phyloP scores from a whole-genome alignment of 139 green algal species.

The Chlamydomonas incerta region DNA sequence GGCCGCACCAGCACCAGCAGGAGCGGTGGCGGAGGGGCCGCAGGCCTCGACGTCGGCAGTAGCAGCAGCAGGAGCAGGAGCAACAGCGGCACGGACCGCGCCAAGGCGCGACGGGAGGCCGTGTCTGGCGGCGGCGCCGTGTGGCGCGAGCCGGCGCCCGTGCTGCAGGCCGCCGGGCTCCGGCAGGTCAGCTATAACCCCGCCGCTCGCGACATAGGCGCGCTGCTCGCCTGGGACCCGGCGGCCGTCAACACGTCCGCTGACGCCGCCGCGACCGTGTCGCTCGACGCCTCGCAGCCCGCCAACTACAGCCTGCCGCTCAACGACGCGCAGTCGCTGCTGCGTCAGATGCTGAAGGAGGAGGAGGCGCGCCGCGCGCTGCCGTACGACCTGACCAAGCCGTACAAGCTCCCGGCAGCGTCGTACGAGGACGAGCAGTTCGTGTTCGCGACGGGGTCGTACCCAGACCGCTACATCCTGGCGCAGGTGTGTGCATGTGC shows the following conservation, averaged over 20 bases:
- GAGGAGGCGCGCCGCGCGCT: background rate
- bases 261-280: background rate
- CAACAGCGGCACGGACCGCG: background rate
- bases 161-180: background rate
- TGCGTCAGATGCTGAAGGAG: background rate
- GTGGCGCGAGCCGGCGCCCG: too few species aligned
- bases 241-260: background rate
- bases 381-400: conserved; percentile 11
- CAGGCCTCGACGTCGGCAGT: background rate
- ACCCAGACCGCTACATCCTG: conserved; percentile 20
- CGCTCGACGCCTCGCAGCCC: background rate
- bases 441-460: conserved; percentile 23
- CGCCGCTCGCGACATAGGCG: background rate
- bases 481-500: background rate
- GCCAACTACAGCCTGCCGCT: background rate
- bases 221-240: background rate
- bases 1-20: background rate
- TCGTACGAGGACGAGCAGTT: conserved; percentile 4
- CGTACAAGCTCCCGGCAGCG: conserved; percentile 17
- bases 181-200: background rate
- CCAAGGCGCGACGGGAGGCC: too few species aligned
- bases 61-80: background rate
- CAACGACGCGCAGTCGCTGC: conserved; percentile 1
- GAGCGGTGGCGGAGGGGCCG: background rate
- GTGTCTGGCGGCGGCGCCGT: too few species aligned